Percentiles rank a stretch among this genome's conserved stretches.
Evolutionary conservation across 2,329 filamentous ascomycete species (phyloP).

Genomic region (Cercospora brassicicola): DNA sequence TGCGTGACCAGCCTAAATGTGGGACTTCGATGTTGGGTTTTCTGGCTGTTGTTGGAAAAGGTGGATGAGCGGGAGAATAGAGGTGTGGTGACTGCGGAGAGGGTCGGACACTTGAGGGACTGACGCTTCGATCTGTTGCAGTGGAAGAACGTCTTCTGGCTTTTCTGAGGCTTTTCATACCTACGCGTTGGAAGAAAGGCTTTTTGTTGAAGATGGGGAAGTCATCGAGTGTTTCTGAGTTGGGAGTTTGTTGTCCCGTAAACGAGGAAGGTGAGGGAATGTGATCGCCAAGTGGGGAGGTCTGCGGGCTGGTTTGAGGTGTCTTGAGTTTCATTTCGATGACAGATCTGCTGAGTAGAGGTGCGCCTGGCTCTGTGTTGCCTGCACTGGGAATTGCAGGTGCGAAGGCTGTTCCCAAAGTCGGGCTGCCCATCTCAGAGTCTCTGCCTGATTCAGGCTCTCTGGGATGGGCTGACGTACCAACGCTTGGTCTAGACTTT

Average conservation of each 20-base stretch:
- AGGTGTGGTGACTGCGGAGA: constrained; percentile 24
- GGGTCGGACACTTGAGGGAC: constrained; percentile 9
- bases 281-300: constrained; percentile 8
- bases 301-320: constrained; percentile 21
- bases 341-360: constrained; percentile 28
- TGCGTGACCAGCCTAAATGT: constrained; percentile 32
- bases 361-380: constrained; percentile 15
- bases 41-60: background rate
- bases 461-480: background rate
- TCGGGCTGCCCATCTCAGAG: background rate
- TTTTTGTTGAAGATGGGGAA: constrained; percentile 11
- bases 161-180: background rate
- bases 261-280: background rate
- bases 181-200: constrained; percentile 23
- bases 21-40: background rate
- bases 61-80: constrained; percentile 10
- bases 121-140: background rate
- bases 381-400: background rate
- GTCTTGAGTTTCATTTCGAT: constrained; percentile 26
- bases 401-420: background rate
- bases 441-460: background rate
- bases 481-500: background rate
- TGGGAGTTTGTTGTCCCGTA: background rate
- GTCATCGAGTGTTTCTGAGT: background rate
- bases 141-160: background rate